A percentile compares a stretch with the other conserved stretches of the same genome.
These are phyloP conservation scores for Candida andamanensis DNA, from an alignment of 805 yeast genomes.

Conservation along the genomic window DNA sequence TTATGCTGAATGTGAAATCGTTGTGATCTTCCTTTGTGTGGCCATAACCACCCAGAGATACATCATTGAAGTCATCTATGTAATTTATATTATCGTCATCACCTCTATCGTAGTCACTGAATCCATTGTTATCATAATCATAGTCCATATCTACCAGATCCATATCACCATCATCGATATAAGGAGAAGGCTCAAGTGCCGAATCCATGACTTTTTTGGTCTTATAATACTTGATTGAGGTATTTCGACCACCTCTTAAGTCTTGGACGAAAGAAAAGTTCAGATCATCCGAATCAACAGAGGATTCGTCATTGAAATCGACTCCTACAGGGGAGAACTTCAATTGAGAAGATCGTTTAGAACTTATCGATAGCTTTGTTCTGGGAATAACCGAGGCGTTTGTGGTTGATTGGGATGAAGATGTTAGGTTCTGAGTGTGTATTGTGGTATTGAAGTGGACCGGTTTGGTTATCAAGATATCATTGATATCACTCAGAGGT, in stretches of 20 bases:
- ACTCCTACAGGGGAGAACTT: neutral
- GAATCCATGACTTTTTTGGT: conserved; percentile 18
- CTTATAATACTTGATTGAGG: conserved; percentile 41
- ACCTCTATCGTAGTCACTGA: conserved; percentile 20
- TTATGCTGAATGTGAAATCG: neutral
- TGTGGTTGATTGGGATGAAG: too few species aligned
- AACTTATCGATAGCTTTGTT: neutral
- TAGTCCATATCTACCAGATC: conserved; percentile 31
- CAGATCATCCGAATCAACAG: conserved; percentile 17
- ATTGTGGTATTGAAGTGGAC: neutral
- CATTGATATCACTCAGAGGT: conserved; percentile 8
- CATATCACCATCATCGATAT: conserved; percentile 19
- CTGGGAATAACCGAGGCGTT: too few species aligned
- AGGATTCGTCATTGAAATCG: conserved; percentile 13
- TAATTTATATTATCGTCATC: conserved; percentile 17
- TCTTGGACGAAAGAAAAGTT: conserved; percentile 40
- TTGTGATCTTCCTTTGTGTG: neutral
- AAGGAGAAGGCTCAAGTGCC: conserved; percentile 4
- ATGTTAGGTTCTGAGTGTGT: too few species aligned
- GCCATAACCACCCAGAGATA: neutral
- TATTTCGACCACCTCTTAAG: conserved; percentile 37
- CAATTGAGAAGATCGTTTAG: neutral
- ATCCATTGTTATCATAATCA: conserved; percentile 40
- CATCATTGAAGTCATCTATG: conserved; percentile 18
- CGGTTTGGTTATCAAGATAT: conserved; percentile 1